Conservation (phyloP, 2,329 filamentous ascomycete genomes). For the Neoascochyta sp. region DNA sequence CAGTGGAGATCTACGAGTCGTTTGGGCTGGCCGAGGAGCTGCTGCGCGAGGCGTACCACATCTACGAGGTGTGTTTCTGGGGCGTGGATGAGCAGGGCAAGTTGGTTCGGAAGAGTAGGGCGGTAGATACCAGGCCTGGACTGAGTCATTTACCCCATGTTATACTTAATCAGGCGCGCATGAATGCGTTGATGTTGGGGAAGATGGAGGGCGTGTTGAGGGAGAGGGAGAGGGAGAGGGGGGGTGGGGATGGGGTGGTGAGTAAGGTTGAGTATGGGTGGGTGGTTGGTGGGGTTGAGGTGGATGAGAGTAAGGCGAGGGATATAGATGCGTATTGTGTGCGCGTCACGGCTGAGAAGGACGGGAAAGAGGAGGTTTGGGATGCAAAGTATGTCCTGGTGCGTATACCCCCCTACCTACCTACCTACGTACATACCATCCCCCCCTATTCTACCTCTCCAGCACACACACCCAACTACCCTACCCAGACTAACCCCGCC, state of each 20-base stretch:
- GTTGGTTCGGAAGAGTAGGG: conserved; percentile 44
- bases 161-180: conserved; percentile 67
- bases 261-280: conserved; percentile 55
- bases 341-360: conserved; percentile 31
- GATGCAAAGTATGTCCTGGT: conserved; percentile 40
- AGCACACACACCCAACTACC: neutral
- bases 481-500: neutral
- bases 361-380: conserved; percentile 28
- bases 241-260: conserved; percentile 2
- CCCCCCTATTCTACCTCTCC: too few relatives aligned
- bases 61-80: conserved; percentile 60
- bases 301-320: conserved; percentile 44
- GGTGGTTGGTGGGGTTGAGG: conserved; percentile 49
- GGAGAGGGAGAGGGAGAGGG: conserved; percentile 25
- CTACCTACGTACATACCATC: neutral
- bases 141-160: conserved; percentile 63
- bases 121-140: conserved; percentile 57
- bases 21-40: conserved; percentile 63
- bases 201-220: conserved; percentile 44
- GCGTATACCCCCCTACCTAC: conserved; percentile 7
- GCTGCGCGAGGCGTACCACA: conserved; percentile 63
- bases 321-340: conserved; percentile 32
- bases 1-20: conserved; percentile 69
- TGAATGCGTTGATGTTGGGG: conserved; percentile 58
- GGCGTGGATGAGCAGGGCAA: conserved; percentile 20